Base-by-base conservation (phyloP, 306 rosid genomes). In the Lagenaria siceraria region DNA sequence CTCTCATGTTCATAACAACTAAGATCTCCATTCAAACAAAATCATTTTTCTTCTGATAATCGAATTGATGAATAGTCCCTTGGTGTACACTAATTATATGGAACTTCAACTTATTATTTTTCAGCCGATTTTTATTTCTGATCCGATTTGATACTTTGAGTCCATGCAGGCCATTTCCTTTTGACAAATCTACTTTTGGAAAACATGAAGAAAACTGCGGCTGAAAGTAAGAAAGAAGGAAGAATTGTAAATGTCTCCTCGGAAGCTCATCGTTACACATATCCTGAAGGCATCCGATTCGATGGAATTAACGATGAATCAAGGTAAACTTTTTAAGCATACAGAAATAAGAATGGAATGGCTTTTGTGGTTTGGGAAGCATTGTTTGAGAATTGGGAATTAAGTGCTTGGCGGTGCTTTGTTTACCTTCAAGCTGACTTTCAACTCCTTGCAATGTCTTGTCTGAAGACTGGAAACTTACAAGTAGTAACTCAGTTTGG, bases 111-210 rank as follows among this genome's bases (percentile, higher is more conserved):
- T 12, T 12, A 15, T 70, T 43, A 3, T 6, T n/a, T 42, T 13
- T 71, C 42, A 8, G 76, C 22, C 0, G 1, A 25, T 43, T 4
- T 13, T 69, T 43, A 69, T 12, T 22, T 36, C 46, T 42, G 21
- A 62, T 6, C 55, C 6, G 4, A 54, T 76, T 17, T 48, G 40
- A 21, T 36, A 19, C 21, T 27, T 6, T 5, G 52, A 33, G 53
- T 64, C 75, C 75, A 8, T 80, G 58, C 92, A 95, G 98, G 97
- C 59, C 97, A 89, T 85, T 92, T 95, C 92, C 96, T 92, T 49
- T 77, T 95, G 83, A 89, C 97, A 75, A 78, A 89, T 80, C 96
- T 95, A 79, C 81, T 95, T 78, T 66, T 92, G 89, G 98, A 92
- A 22, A 86, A 81, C 8, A 89, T 92, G 96, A 92, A 88, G 86